Evolutionary conservation across 208 protist genomes (phyloP), one percentile per base, ranked within the genome.

Genomic region (Leishmania guyanensis): DNA sequence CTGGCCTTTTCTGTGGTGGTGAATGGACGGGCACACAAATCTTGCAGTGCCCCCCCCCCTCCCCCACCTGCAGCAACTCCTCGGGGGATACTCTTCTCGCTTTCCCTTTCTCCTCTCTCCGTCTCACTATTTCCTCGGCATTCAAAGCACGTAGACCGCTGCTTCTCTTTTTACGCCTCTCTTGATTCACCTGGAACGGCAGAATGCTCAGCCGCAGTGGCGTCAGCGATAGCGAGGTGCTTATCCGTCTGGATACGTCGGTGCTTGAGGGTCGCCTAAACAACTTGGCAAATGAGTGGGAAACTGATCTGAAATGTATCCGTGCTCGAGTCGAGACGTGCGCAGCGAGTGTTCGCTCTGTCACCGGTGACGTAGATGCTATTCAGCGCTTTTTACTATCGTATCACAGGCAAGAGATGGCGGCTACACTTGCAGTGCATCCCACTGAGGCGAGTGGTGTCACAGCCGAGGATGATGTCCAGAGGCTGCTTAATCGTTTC

Each of bases 241-340:
- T 86, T 29, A 64, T 86, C 73, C 76, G 77, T 10, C 64, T 81
- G 17, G 75, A 84, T 56, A 84, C 84, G 5, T 84, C 84, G 16
- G 79, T 68, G 22, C 85, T 94, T 46, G 85, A 94, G 79, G 64
- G 71, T n/a, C 91, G 89, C 29, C 74, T 94, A 26, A 76, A 79
- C 9, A 75, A 54, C 14, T 75, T 94, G 12, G 87, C 64, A 10
- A 71, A 80, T 9, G 46, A 89, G 39, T 87, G 90, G 53, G 48
- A 79, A 46, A 75, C 64, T 0, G 81, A 82, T 54, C 58, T 91
- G 48, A 77, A 50, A 46, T 17, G 43, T 9, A 29, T 92, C 29
- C 70, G 85, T 9, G 48, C 46, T 14, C 36, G 56, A 6, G 50
- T 92, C 0, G 77, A 70, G 4, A 58, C 20, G 14, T 82, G 83